Percentiles rank a stretch among this genome's conserved stretches.
phyloP scores from a whole-genome alignment of 768 basidiomycete species.

The Amyloporia xantha region DNA sequence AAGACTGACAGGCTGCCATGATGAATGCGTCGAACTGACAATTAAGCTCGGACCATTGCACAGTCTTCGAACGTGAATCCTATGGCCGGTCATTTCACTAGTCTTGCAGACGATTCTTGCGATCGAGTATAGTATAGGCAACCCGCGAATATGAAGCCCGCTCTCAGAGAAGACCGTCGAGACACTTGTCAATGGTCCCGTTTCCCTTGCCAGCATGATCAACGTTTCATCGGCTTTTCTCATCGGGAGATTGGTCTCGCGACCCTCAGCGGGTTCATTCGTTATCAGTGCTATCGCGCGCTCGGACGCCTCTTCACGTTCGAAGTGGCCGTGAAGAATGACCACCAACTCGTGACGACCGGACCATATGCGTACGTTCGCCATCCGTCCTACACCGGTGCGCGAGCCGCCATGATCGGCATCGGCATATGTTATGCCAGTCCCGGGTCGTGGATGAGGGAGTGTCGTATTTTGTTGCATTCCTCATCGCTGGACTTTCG shows the following conservation, averaged over 20 bases:
- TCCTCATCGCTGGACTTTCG: constrained; percentile 5
- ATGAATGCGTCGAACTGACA: too few species aligned
- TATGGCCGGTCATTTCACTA: too few species aligned
- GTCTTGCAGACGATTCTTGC: too few species aligned
- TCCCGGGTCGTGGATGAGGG: constrained; percentile 12
- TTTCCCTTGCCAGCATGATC: constrained; percentile 2
- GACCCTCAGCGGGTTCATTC: not conserved
- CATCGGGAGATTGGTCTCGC: too few species aligned
- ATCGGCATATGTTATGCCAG: constrained; percentile 5
- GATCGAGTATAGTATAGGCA: too few species aligned
- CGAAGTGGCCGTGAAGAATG: constrained; percentile 4
- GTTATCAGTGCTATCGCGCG: too few species aligned
- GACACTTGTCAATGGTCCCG: not conserved
- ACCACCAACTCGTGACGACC: constrained; percentile 8
- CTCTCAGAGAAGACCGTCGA: not conserved
- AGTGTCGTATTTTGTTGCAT: constrained; percentile 7
- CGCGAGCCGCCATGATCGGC: not conserved
- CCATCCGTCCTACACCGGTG: constrained; percentile 13
- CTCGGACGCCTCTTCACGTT: constrained; percentile 13
- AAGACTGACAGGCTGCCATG: too few species aligned
- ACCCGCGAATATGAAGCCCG: too few species aligned
- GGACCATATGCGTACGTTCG: constrained; percentile 13
- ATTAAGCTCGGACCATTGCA: too few species aligned
- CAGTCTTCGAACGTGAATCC: too few species aligned
- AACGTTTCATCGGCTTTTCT: not conserved